Evolutionary conservation across 768 basidiomycete genomes (phyloP), one percentile per base, ranked within the genome.

Genomic region (Leucogyrophana mollusca): DNA sequence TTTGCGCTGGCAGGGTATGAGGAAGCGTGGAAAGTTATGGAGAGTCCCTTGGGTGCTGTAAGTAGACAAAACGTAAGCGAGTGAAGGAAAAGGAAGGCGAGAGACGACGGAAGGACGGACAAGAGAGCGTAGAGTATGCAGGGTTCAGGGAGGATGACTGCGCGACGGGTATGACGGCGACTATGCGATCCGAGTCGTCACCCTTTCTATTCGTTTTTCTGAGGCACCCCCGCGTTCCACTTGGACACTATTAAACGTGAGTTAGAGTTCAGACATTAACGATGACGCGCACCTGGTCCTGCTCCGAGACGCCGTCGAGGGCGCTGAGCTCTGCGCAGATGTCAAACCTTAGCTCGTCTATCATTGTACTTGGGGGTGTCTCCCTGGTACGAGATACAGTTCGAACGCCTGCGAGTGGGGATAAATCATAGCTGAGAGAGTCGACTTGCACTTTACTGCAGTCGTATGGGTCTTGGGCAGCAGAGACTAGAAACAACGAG

Each of bases 91-190:
- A 24, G 23, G 30, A 25, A 43, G 40, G 22, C 9, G 40, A 27
- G 23, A 22, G 30, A 25, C 42, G 40, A 21, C 9, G 34, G 25
- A 68, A 64, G 51, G 49, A 74, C 82, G 58, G 56, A 76, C 73
- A 66, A 51, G 66, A 53, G 24, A 70, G 48, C 8, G 45, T 20
- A 20, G 53, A 47, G 18, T 54, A 65, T 40, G 67, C 53, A 9
- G 66, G 54, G 9, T 58, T 43, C 21, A 67, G 59, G 30, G 45
- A 49, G 9, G 61, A 55, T 0, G 62, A 62, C 50, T 73, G 70
- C 8, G 82, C 87, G 23, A 93, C 56, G n/a, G 89, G 83, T 45
- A 94, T 80, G n/a, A 91, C 87, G 23, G 80, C 71, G 21, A 82
- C 70, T 56, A 94, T 65, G 41, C 88, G 77, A 52, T 88, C 84